Base-by-base conservation (phyloP, 768 basidiomycete species). In the Ephemerocybe angulata region DNA sequence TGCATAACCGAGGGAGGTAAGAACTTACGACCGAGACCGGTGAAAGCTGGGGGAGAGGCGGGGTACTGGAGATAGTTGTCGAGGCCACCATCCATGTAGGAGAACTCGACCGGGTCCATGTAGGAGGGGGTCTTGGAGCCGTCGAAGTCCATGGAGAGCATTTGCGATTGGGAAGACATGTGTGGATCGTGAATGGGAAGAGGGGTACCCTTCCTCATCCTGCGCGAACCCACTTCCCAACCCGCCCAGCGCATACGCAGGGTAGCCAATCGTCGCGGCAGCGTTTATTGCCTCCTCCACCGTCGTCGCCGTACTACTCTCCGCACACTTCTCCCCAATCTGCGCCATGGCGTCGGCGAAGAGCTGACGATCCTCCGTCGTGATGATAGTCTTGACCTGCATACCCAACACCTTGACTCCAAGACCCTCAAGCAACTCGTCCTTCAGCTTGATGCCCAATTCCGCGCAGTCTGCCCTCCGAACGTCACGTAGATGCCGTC, bases 401-500 rank as follows among this genome's bases (percentile, higher is more conserved):
- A 97, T 98, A 54, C 97, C 97, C 44, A 99, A 82, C 0, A 99
- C 96, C 70, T 88, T 83, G 57, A 93, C 90, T 15, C 96, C 97
- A 24, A 98, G 81, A 47, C 74, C 83, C 37, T 80, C 86, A 66
- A n/a, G n/a, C n/a, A 99, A 97, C 70, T 98, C 96, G 70, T 98
- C 94, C 76, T 96, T 96, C 69, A 99, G 87, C 73, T 92, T 92
- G 75, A 99, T 90, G 58, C 96, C 96, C 50, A 99, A 62, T 90
- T 93, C 57, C 98, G 77, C 5, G 97, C 96, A 4, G 96, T 98
- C 74, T 98, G 97, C 15, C 96, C 97, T 63, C 96, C 97, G 59
- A 98, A 99, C 0, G 97, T 98, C 56, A 95, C 92, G 68, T 98
- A 98, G 67, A 98, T 99, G 48, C 97, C 97, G 65, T 98, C 96